phyloP scores from a whole-genome alignment of 805 yeast species.

The Candida andamanensis region DNA sequence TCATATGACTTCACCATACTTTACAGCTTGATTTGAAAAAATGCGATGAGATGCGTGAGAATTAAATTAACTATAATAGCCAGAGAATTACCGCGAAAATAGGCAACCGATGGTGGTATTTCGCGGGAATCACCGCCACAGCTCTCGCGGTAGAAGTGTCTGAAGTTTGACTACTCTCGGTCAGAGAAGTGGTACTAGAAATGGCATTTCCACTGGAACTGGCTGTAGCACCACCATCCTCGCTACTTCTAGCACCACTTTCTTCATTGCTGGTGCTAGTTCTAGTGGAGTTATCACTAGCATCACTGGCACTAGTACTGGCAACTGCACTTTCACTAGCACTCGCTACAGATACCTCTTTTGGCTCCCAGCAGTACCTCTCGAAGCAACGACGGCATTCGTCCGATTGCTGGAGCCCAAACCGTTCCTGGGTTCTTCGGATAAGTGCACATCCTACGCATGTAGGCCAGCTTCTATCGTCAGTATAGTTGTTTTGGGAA shows the following conservation, averaged over 20 bases:
- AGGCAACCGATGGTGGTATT: no score
- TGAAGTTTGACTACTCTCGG: no score
- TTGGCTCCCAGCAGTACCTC: slow-evolving; percentile 64
- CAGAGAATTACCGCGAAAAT: no score
- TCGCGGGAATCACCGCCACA: no score
- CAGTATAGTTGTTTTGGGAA: slow-evolving; percentile 58
- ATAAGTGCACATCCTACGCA: slow-evolving; percentile 83
- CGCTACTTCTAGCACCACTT: no score
- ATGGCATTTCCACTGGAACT: no score
- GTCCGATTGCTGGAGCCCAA: slow-evolving; percentile 50
- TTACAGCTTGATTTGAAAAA: slow-evolving; percentile 5
- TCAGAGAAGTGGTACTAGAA: no score
- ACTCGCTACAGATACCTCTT: not conserved
- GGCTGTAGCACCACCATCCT: no score
- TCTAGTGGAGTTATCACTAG: not conserved
- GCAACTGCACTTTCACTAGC: slow-evolving; percentile 2
- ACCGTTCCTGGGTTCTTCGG: slow-evolving; percentile 70
- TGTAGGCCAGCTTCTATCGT: slow-evolving; percentile 62
- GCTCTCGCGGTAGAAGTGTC: no score
- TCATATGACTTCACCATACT: slow-evolving; percentile 90
- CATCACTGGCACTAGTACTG: not conserved
- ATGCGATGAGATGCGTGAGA: slow-evolving; percentile 2
- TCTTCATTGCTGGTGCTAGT: no score
- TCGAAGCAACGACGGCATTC: slow-evolving; percentile 71
- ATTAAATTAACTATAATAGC: no score